Evolutionary conservation across 2,329 filamentous ascomycete genomes (phyloP).

Genomic region (Botrytis aclada): DNA sequence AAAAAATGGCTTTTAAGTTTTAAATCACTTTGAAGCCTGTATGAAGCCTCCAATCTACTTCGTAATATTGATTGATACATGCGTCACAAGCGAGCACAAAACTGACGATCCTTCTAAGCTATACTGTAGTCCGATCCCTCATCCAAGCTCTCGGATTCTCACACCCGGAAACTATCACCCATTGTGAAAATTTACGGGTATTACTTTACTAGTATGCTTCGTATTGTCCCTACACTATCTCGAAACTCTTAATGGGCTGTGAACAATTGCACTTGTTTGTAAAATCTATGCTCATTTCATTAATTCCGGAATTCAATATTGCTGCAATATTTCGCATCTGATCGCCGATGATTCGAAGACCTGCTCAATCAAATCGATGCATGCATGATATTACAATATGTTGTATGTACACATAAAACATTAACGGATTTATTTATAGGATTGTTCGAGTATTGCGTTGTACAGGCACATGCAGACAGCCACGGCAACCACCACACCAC

Average conservation of each 20-base stretch:
- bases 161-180: conserved; percentile 10
- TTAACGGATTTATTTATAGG: conserved; percentile 10
- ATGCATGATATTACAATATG: conserved; percentile 15
- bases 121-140: conserved; percentile 17
- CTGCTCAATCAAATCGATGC: conserved; percentile 11
- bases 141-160: conserved; percentile 20
- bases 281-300: background rate
- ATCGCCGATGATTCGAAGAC: conserved; percentile 17
- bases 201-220: background rate
- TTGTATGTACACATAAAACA: conserved; percentile 10
- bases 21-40: background rate
- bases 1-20: background rate
- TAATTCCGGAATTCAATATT: background rate
- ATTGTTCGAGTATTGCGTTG: background rate
- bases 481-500: conserved; percentile 13
- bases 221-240: conserved; percentile 1
- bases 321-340: conserved; percentile 11
- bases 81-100: conserved; percentile 15
- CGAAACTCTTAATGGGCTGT: background rate
- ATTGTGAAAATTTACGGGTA: background rate
- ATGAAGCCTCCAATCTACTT: conserved; percentile 11
- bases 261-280: background rate
- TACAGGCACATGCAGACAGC: conserved; percentile 14
- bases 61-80: conserved; percentile 13
- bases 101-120: conserved; percentile 9